Evolutionary conservation across 1,284 basidiomycete genomes (phyloP).

Genomic region (Apiotrichum domesticum): DNA sequence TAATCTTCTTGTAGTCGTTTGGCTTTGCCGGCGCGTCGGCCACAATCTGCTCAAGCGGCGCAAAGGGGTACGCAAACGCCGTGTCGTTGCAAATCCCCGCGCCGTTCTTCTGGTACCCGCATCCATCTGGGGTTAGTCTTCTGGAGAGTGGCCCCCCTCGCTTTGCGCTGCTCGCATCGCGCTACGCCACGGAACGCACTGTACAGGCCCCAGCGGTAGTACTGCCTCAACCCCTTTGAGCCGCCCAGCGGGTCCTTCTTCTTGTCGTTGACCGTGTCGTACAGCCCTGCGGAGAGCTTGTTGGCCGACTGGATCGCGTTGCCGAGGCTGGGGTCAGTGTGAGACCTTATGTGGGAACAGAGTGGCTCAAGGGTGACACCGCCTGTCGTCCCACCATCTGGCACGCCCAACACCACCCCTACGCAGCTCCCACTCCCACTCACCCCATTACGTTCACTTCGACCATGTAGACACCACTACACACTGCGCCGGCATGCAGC

Average conservation of each 20-base stretch:
- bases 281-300: slow-evolving; percentile 18
- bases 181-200: slow-evolving; percentile 23
- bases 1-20: slow-evolving; percentile 29
- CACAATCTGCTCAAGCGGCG: slow-evolving; percentile 34
- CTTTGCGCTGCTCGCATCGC: neutral
- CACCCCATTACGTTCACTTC: slow-evolving; percentile 42
- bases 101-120: slow-evolving; percentile 39
- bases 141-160: no score
- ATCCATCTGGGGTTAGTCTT: slow-evolving; percentile 24
- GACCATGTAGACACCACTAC: slow-evolving; percentile 35
- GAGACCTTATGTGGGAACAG: neutral
- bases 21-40: slow-evolving; percentile 37
- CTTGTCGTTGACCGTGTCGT: slow-evolving; percentile 7
- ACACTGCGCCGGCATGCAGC: slow-evolving; percentile 29
- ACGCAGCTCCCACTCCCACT: slow-evolving; percentile 12
- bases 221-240: slow-evolving; percentile 34
- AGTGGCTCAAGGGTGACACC: no score
- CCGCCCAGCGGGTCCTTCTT: slow-evolving; percentile 27
- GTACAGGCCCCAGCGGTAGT: slow-evolving; percentile 45
- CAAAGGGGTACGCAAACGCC: slow-evolving; percentile 38
- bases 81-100: slow-evolving; percentile 43
- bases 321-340: slow-evolving; percentile 25
- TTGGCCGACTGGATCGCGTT: slow-evolving; percentile 28
- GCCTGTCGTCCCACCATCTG: no score
- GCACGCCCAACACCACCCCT: neutral